A percentile compares a stretch with the other conserved stretches of the same genome.
These are phyloP conservation scores for Murraya paniculata DNA, from an alignment of 345 rosid species.

Conservation along the genomic window DNA sequence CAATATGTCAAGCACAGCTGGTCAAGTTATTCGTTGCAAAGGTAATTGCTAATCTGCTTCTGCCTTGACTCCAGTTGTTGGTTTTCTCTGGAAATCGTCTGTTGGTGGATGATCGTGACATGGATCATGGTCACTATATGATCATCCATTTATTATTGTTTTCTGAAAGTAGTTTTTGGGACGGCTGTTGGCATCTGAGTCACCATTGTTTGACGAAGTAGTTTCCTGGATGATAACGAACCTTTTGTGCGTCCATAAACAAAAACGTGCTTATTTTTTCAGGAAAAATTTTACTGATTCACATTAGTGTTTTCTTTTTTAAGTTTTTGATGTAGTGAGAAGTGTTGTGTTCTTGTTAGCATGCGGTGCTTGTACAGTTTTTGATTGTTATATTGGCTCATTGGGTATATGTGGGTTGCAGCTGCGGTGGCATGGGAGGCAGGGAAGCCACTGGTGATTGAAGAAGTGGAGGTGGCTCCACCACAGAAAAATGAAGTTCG, in stretches of 20 bases:
- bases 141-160: neutral
- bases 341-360: neutral
- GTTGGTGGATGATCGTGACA: neutral
- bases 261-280: neutral
- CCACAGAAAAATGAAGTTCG: conserved; percentile 84
- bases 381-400: neutral
- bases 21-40: conserved; percentile 7
- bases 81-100: neutral
- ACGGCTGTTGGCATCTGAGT: neutral
- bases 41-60: neutral
- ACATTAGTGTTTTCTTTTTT: too few species aligned
- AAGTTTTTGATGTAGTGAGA: neutral
- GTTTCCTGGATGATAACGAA: neutral
- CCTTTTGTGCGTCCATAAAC: neutral
- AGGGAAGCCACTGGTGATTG: conserved; percentile 78
- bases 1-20: neutral
- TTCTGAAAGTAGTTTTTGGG: neutral
- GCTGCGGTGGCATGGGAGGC: conserved; percentile 97
- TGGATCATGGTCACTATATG: neutral
- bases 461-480: conserved; percentile 88
- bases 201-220: neutral
- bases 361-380: neutral
- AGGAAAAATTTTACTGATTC: neutral
- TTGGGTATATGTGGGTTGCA: conserved; percentile 19
- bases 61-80: neutral